A percentile compares a stretch with the other conserved stretches of the same genome.
Conservation (phyloP, 1,139 yeast genomes). For the Petasospora rhodanensis region DNA sequence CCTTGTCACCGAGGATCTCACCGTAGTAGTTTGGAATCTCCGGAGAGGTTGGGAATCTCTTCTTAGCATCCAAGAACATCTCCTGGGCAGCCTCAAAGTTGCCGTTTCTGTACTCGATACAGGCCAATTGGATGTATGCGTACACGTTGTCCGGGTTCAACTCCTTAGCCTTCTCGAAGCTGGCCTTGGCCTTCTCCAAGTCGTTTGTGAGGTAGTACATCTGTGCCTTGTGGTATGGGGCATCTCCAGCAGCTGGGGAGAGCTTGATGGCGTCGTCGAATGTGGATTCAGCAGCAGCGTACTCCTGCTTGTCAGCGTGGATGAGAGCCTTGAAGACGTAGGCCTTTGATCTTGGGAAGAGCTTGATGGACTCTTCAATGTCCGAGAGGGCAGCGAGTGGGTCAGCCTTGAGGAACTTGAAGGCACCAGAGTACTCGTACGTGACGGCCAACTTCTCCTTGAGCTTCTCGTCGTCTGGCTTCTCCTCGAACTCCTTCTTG, state of each 20-base stretch:
- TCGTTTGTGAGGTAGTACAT: constrained; percentile 77
- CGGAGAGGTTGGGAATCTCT: constrained; percentile 79
- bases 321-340: constrained; percentile 81
- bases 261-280: constrained; percentile 69
- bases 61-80: constrained; percentile 68
- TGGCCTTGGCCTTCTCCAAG: constrained; percentile 63
- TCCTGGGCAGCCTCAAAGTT: constrained; percentile 55
- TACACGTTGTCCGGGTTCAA: constrained; percentile 74
- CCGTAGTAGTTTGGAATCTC: constrained; percentile 96
- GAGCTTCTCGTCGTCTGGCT: constrained; percentile 25
- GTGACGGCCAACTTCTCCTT: constrained; percentile 60
- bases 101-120: constrained; percentile 83
- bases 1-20: constrained; percentile 83
- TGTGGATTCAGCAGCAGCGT: constrained; percentile 48
- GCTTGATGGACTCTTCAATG: constrained; percentile 49
- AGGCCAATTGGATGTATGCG: constrained; percentile 89
- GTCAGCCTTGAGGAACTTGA: constrained; percentile 78
- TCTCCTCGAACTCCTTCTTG: constrained; percentile 28
- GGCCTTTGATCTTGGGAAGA: constrained; percentile 77
- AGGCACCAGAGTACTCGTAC: constrained; percentile 77
- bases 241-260: constrained; percentile 70
- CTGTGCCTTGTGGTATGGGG: constrained; percentile 94
- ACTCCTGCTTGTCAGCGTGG: constrained; percentile 70
- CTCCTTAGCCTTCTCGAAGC: constrained; percentile 73
- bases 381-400: constrained; percentile 51